Conservation (phyloP, 352 stramenopile species). For the Phytophthora rubi region DNA sequence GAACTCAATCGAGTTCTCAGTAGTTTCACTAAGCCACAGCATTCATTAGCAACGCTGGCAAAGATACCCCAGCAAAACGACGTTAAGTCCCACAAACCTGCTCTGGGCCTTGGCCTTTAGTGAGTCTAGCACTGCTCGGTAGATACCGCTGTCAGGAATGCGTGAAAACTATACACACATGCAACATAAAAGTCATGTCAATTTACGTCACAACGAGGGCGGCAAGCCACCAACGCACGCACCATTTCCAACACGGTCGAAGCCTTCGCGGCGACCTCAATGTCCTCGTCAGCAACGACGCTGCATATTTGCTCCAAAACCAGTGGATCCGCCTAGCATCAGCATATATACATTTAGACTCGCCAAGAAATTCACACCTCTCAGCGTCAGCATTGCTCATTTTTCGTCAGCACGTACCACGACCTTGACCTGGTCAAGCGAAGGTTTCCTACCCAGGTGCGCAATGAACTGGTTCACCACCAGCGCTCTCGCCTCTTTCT, state of each 20-base stretch:
- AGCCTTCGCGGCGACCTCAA: constrained; percentile 72
- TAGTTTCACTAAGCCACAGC: constrained; percentile 38
- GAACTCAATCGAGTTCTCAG: constrained; percentile 68
- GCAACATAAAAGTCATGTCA: neutral
- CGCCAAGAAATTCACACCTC: neutral
- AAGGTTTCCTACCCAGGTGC: constrained; percentile 64
- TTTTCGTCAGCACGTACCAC: constrained; percentile 46
- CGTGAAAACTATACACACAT: constrained; percentile 43
- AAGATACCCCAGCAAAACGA: neutral
- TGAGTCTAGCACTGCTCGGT: constrained; percentile 58
- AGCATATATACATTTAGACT: constrained; percentile 1
- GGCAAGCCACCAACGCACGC: neutral
- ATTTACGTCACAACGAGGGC: constrained; percentile 1
- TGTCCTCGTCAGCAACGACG: constrained; percentile 70
- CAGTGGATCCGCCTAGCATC: constrained; percentile 47
- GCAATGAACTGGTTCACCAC: constrained; percentile 77
- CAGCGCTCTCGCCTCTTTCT: constrained; percentile 63
- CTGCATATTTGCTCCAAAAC: constrained; percentile 67
- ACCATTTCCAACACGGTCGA: constrained; percentile 71
- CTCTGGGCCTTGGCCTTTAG: constrained; percentile 52
- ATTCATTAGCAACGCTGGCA: constrained; percentile 11
- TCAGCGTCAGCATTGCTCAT: neutral
- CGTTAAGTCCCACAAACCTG: constrained; percentile 39
- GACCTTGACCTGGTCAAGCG: constrained; percentile 49
- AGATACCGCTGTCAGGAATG: constrained; percentile 46